phyloP scores from a whole-genome alignment of 148 eudicot genomes.

The Rhododendron griersonianum region DNA sequence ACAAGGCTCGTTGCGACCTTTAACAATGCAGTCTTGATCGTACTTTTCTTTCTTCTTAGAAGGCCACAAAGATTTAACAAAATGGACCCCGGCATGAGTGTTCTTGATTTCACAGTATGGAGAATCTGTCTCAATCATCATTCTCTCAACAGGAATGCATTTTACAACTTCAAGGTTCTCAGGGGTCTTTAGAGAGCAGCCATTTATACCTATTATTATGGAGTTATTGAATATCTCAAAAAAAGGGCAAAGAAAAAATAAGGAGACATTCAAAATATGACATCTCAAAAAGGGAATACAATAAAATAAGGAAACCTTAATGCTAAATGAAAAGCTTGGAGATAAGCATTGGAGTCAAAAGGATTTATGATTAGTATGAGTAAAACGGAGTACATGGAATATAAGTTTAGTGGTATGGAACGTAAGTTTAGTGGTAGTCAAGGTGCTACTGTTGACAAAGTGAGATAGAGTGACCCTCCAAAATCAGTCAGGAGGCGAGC shows the following conservation, averaged over 20 bases:
- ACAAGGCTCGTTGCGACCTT: constrained; percentile 97
- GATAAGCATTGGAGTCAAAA: background rate
- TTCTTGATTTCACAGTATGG: constrained; percentile 97
- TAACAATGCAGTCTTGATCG: constrained; percentile 74
- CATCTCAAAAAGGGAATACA: background rate
- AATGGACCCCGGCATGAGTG: constrained; percentile 89
- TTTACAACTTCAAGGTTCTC: constrained; percentile 87
- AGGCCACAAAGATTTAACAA: constrained; percentile 77
- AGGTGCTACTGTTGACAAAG: background rate
- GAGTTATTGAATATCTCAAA: background rate
- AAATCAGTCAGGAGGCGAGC: background rate
- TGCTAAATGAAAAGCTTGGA: background rate
- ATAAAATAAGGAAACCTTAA: background rate
- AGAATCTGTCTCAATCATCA: constrained; percentile 99
- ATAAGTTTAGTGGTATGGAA: background rate
- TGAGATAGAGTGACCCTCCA: background rate
- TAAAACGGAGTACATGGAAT: background rate
- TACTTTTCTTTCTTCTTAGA: constrained; percentile 97
- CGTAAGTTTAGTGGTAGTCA: background rate
- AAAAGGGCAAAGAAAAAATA: background rate
- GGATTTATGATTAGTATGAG: background rate
- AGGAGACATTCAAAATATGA: background rate
- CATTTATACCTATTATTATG: constrained; percentile 65
- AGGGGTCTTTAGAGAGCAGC: constrained; percentile 83
- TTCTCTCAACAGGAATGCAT: constrained; percentile 77